These are phyloP conservation scores for Circinella minor DNA, from an alignment of 371 early-diverging fungal genomes.

Conservation along the genomic window DNA sequence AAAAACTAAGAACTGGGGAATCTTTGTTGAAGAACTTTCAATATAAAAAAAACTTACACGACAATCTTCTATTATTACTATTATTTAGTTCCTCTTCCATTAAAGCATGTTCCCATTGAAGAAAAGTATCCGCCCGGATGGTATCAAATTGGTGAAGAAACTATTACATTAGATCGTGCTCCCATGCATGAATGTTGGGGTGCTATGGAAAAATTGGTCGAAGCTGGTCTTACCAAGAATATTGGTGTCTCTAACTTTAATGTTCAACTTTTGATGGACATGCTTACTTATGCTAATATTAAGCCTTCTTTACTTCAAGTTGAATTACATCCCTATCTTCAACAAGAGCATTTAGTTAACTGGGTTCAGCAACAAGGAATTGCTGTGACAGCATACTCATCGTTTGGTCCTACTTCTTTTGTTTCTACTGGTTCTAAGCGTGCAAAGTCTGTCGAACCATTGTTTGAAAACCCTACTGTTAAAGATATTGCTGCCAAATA, in stretches of 20 bases:
- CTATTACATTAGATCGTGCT: conserved; percentile 27
- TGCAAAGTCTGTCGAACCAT: conserved; percentile 30
- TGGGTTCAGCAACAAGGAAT: conserved; percentile 28
- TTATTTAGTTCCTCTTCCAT: conserved; percentile 25
- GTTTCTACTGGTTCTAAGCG: conserved; percentile 42
- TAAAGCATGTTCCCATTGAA: conserved; percentile 34
- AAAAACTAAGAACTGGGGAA: too few species aligned
- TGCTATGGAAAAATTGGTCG: conserved; percentile 34
- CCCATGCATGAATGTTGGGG: conserved; percentile 44
- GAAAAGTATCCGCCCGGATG: conserved; percentile 31
- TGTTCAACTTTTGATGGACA: conserved; percentile 47
- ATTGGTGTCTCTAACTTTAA: conserved; percentile 65
- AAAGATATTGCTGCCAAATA: conserved; percentile 45
- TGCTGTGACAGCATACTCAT: conserved; percentile 65
- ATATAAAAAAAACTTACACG: background rate
- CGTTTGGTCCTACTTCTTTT: conserved; percentile 65
- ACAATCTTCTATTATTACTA: background rate
- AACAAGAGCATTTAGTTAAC: conserved; percentile 52
- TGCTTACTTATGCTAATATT: conserved; percentile 55
- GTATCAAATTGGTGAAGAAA: conserved; percentile 30
- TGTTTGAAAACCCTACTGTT: conserved; percentile 43
- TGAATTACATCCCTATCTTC: conserved; percentile 72
- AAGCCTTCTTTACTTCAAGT: conserved; percentile 60
- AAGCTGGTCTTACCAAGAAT: conserved; percentile 33
- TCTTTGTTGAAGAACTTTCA: too few species aligned